A percentile compares a stretch with the other conserved stretches of the same genome.
Conservation (phyloP, 305 asterid genomes). For the Solanum hybrid region DNA sequence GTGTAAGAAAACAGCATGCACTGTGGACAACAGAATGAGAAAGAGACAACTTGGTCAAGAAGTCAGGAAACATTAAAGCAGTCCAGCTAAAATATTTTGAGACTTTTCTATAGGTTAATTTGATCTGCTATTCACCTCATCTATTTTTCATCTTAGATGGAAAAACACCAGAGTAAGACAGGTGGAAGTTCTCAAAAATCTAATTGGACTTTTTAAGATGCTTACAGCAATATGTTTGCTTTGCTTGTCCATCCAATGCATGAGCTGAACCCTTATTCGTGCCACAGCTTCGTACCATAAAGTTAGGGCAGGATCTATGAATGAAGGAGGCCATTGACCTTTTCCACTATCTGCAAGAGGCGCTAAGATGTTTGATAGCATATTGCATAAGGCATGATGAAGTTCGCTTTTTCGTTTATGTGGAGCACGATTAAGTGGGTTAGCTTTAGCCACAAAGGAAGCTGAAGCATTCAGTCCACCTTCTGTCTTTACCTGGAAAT, state of each 20-base stretch:
- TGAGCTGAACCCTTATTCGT: constrained; percentile 80
- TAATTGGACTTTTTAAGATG: background rate
- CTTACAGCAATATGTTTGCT: constrained; percentile 97
- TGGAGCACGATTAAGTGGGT: constrained; percentile 93
- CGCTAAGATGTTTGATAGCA: constrained; percentile 96
- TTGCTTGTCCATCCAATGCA: constrained; percentile 98
- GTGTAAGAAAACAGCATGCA: background rate
- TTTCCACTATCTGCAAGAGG: constrained; percentile 97
- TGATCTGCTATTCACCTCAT: background rate
- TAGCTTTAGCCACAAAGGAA: constrained; percentile 97
- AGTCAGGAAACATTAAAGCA: background rate
- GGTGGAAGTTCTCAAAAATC: background rate
- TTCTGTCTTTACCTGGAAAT: constrained; percentile 86
- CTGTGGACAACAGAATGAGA: background rate
- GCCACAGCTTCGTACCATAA: constrained; percentile 99
- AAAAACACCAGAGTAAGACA: constrained; percentile 1
- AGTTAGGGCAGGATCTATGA: constrained; percentile 93
- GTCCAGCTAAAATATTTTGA: background rate
- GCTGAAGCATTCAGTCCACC: constrained; percentile 98
- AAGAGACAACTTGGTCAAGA: background rate
- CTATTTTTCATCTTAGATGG: background rate
- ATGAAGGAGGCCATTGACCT: constrained; percentile 97
- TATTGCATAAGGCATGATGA: constrained; percentile 96
- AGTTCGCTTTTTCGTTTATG: constrained; percentile 98
- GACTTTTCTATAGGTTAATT: background rate